Evolutionary conservation across 2,329 filamentous ascomycete genomes (phyloP), one percentile per base, ranked within the genome.

Genomic region (Claviceps pazoutovae): DNA sequence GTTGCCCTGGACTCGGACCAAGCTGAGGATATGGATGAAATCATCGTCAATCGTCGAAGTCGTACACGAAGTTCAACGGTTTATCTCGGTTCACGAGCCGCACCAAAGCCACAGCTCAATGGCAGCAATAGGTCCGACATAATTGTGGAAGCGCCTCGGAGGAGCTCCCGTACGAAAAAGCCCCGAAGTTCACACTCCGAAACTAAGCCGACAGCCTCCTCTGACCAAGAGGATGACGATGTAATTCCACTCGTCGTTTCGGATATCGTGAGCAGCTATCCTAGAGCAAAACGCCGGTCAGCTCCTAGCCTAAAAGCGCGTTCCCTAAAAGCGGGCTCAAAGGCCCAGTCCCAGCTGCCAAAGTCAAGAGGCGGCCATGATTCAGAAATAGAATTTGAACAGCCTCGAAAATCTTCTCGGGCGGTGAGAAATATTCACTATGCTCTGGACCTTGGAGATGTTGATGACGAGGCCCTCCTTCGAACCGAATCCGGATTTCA

Each of bases 381-480:
- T 46, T 74, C 71, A 3, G 70, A 71, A 13, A 78, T 80, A 37
- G 76, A 79, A 53, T 77, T 79, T 49, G 75, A 79, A 58, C 59
- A 67, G 7, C 66, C 68, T 17, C 71, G 77, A 37, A 71, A 76
- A 39, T 79, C 76, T 1, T 65, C 64, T 1, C 68, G 78, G 37
- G 63, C 73, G 0, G 76, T 64, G 6, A 71, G 69, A 50, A 68
- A 70, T 52, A 67, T 60, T 1, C 64, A 60, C 23, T 72, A 58
- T 53, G 76, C 79, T 70, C 62, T 61, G 4, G 82, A 84, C 55
- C 66, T 68, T 2, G 70, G 74, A 1, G 68, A 77, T 2, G 68
- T 80, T 53, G 77, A 85, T 42, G 79, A 84, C 9, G 79, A 86
- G 16, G 69, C 67, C 1, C 71, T 76, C 50, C 77, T 74, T 56